Conservation (phyloP, 352 stramenopile genomes). For the Globisporangium iwayamae region DNA sequence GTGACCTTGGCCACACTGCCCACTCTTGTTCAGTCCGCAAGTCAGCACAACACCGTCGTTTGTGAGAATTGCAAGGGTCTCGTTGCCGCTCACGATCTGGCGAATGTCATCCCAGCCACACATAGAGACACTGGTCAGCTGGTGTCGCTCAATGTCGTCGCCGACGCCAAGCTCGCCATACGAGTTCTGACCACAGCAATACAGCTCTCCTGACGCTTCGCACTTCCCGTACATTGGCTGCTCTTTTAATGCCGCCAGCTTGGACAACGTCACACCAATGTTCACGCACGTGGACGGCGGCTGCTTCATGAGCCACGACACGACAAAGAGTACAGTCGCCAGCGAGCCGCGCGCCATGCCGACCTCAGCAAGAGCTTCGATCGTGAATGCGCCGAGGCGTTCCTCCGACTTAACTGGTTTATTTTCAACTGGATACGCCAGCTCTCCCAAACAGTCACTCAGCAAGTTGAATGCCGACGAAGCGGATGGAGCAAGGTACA, state of each 20-base stretch:
- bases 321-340: constrained; percentile 61
- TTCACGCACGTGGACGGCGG: constrained; percentile 37
- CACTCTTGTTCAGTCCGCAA: constrained; percentile 86
- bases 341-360: constrained; percentile 67
- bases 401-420: constrained; percentile 23
- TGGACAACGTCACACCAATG: constrained; percentile 50
- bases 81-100: constrained; percentile 81
- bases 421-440: constrained; percentile 25
- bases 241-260: constrained; percentile 77
- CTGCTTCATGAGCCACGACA: constrained; percentile 73
- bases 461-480: constrained; percentile 70
- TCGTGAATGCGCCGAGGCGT: constrained; percentile 43
- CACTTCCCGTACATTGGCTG: constrained; percentile 86
- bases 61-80: constrained; percentile 78
- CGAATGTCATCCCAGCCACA: constrained; percentile 83
- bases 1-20: constrained; percentile 83
- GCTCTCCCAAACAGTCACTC: constrained; percentile 58
- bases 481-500: constrained; percentile 78
- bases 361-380: constrained; percentile 76
- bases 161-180: constrained; percentile 85
- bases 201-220: constrained; percentile 80
- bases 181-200: constrained; percentile 86
- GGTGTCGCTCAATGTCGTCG: constrained; percentile 80
- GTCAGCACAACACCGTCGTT: constrained; percentile 79
- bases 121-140: constrained; percentile 71